These are phyloP conservation scores for Castanopsis chinensis DNA, from an alignment of 306 rosid genomes.

Conservation along the genomic window DNA sequence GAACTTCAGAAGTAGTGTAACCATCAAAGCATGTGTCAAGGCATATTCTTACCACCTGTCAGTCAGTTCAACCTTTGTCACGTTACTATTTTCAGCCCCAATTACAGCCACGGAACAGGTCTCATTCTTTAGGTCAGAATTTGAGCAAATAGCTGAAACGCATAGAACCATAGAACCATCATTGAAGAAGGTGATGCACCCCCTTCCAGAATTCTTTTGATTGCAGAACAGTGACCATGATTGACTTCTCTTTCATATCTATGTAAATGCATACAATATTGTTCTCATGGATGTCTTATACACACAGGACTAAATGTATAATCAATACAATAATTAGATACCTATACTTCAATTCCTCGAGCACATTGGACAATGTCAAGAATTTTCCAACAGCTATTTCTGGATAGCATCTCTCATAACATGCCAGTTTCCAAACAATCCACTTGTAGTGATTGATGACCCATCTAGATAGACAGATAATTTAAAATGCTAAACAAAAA, in stretches of 20 bases:
- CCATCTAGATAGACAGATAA: constrained; percentile 60
- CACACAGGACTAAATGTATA: constrained; percentile 19
- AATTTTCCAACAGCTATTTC: constrained; percentile 48
- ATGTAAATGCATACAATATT: constrained; percentile 11
- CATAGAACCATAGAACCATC: constrained; percentile 81
- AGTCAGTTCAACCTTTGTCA: constrained; percentile 65
- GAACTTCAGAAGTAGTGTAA: constrained; percentile 24
- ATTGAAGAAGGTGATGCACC: constrained; percentile 73
- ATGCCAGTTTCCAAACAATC: constrained; percentile 94
- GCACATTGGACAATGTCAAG: constrained; percentile 65
- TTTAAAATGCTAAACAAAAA: constrained; percentile 21
- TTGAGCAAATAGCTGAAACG: constrained; percentile 66
- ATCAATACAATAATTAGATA: constrained; percentile 19
- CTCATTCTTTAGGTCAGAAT: constrained; percentile 37
- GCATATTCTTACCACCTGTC: constrained; percentile 68
- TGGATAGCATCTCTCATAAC: constrained; percentile 69
- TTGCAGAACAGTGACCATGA: constrained; percentile 80
- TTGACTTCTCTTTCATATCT: constrained; percentile 96
- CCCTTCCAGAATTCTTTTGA: constrained; percentile 87
- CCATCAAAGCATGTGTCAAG: neutral
- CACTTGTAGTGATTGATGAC: constrained; percentile 84
- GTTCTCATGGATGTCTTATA: constrained; percentile 12
- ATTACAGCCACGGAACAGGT: constrained; percentile 11
- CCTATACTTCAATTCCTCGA: constrained; percentile 95
- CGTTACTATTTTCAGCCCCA: constrained; percentile 34